Base-by-base conservation (phyloP, 2,329 filamentous ascomycete species). In the Colletotrichum nymphaeae region DNA sequence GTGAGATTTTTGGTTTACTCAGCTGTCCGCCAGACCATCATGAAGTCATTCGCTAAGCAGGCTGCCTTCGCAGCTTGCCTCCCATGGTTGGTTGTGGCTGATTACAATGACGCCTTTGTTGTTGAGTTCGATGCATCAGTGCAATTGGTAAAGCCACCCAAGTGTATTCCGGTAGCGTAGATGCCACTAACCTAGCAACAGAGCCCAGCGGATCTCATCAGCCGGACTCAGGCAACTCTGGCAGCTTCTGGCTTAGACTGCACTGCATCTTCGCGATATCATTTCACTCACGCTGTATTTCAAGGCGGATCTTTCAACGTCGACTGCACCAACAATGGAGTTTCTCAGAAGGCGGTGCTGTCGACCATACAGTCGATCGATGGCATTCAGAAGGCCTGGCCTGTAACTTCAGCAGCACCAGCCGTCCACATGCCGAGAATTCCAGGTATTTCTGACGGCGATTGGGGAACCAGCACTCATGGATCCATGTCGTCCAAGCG, bases 351-450 rank as follows among this genome's bases (percentile, higher is more conserved):
- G 8, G 22, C 57, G 1, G 19, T 72, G 7, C 24, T 72, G 16
- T 14, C 32, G 4, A 49, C 57, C 1, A 2, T 72, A 16, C 46
- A 72, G 28, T 46, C 35, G 4, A 58, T 72, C 11, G 7, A 67
- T 3, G 69, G 63, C 11, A 46, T 72, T n/a, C n/a, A 49, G 16
- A 67, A 68, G n/a, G 69, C 49, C 6, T 72, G 69, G 69, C 69
- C 69, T 16, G 63, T 72, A 3, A 68, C 37, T 5, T 22, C 6
- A 1, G 4, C 42, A 22, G 24, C 56, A 16, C 63, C 32, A 8
- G 16, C 46, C 14, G 46, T 62, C 12, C 30, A 46, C 16, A 56
- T n/a, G n/a, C 12, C n/a, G 30, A 35, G 32, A 5, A 16, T 57
- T 14, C 58, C 59, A 3, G 58, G 58, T 6, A 30, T 28, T 16